Conservation (phyloP, 345 rosid genomes). For the Camelina laxa region DNA sequence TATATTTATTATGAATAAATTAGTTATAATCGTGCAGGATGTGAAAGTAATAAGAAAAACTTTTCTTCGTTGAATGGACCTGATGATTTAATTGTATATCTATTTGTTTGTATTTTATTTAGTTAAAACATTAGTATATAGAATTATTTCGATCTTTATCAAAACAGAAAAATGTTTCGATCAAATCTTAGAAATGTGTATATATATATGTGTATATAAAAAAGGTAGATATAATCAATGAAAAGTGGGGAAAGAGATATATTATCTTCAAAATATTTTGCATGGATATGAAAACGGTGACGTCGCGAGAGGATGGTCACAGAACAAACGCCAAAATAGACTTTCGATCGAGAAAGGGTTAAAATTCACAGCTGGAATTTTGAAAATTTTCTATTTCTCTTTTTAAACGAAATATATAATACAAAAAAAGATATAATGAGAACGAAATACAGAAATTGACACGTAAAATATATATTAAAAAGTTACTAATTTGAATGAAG, state of each 20-base stretch:
- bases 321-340: slow-evolving; percentile 42
- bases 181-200: background rate
- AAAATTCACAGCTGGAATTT: slow-evolving; percentile 45
- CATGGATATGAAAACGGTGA: slow-evolving; percentile 51
- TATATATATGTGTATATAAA: background rate
- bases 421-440: slow-evolving; percentile 8
- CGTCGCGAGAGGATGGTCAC: slow-evolving; percentile 51
- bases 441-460: slow-evolving; percentile 21
- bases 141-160: background rate
- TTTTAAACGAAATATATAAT: background rate
- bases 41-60: background rate
- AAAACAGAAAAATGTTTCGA: slow-evolving; percentile 2
- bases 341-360: slow-evolving; percentile 46
- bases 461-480: background rate
- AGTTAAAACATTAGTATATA: background rate
- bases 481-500: slow-evolving; percentile 26
- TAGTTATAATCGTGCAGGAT: background rate
- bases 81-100: background rate
- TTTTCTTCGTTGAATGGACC: background rate
- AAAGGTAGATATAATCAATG: slow-evolving; percentile 36
- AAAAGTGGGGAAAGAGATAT: slow-evolving; percentile 41
- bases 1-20: no score
- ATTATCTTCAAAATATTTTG: slow-evolving; percentile 42
- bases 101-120: background rate
- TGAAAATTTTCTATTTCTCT: background rate